A percentile compares a stretch with the other conserved stretches of the same genome.
Evolutionary conservation across 441 rosid species (phyloP).

Genomic region (Hura crepitans): DNA sequence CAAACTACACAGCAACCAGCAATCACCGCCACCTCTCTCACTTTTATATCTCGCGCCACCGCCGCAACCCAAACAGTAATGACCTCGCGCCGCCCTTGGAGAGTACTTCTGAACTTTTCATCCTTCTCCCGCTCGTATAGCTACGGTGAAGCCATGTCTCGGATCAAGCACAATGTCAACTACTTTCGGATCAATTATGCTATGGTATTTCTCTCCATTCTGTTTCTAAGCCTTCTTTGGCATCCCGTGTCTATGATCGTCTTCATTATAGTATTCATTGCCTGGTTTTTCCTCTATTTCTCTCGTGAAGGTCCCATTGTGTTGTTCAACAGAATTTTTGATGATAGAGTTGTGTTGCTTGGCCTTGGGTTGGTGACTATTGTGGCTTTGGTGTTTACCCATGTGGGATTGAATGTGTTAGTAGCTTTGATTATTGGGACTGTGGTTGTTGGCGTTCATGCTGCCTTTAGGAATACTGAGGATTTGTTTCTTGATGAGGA

Average conservation of each 20-base stretch:
- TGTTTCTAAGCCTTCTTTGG: slow-evolving; percentile 70
- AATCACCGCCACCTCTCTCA: slow-evolving; percentile 19
- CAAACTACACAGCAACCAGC: slow-evolving; percentile 18
- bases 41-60: slow-evolving; percentile 28
- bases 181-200: slow-evolving; percentile 76
- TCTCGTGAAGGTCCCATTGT: slow-evolving; percentile 58
- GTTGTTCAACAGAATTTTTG: slow-evolving; percentile 41
- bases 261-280: slow-evolving; percentile 49
- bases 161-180: slow-evolving; percentile 42
- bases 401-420: slow-evolving; percentile 64
- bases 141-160: slow-evolving; percentile 49
- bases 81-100: slow-evolving; percentile 71
- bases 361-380: slow-evolving; percentile 53
- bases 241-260: slow-evolving; percentile 74
- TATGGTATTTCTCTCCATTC: slow-evolving; percentile 41
- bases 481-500: slow-evolving; percentile 72
- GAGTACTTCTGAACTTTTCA: slow-evolving; percentile 41
- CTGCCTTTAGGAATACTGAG: slow-evolving; percentile 49
- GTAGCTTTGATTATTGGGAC: slow-evolving; percentile 54
- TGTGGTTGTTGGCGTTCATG: slow-evolving; percentile 54
- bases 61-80: slow-evolving; percentile 31
- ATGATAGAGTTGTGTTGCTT: slow-evolving; percentile 51
- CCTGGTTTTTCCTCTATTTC: slow-evolving; percentile 73
- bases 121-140: slow-evolving; percentile 50
- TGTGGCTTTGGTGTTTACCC: slow-evolving; percentile 63